Percentiles rank a stretch among this genome's conserved stretches.
Evolutionary conservation across 2,329 filamentous ascomycete species (phyloP).

Genomic region (Hortaea sp.): DNA sequence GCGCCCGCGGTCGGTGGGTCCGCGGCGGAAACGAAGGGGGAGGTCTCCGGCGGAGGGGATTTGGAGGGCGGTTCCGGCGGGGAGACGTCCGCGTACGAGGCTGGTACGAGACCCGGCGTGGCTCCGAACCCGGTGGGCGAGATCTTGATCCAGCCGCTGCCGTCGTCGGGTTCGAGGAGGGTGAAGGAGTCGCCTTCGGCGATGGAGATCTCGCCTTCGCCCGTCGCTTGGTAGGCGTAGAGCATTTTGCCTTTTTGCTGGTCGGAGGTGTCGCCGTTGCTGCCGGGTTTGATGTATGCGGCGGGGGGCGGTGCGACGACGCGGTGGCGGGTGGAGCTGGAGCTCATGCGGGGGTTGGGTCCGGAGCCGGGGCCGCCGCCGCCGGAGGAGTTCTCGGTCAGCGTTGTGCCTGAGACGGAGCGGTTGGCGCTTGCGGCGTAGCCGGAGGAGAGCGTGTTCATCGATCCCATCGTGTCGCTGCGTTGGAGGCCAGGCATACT

Average conservation of each 20-base stretch:
- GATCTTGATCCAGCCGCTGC: constrained; percentile 84
- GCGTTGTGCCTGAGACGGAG: constrained; percentile 55
- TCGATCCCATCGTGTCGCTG: constrained; percentile 80
- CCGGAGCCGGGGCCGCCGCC: not conserved
- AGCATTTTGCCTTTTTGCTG: constrained; percentile 78
- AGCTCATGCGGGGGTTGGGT: constrained; percentile 6
- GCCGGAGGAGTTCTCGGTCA: constrained; percentile 14
- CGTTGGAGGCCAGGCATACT: constrained; percentile 57
- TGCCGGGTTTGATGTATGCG: constrained; percentile 52
- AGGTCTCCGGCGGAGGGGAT: constrained; percentile 1
- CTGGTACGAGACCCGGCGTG: constrained; percentile 76
- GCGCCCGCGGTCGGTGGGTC: constrained; percentile 45
- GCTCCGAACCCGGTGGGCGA: constrained; percentile 44
- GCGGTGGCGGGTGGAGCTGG: constrained; percentile 47
- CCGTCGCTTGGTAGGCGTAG: constrained; percentile 72
- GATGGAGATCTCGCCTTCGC: constrained; percentile 72
- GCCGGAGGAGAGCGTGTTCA: constrained; percentile 65
- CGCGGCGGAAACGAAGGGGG: constrained; percentile 4
- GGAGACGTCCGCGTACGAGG: constrained; percentile 66
- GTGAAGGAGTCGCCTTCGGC: constrained; percentile 67
- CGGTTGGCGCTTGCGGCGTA: constrained; percentile 71
- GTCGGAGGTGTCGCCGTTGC: constrained; percentile 46
- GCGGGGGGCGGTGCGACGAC: constrained; percentile 80
- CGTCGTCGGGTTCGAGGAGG: constrained; percentile 81
- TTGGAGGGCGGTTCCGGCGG: constrained; percentile 3